Evolutionary conservation across 495 filamentous ascomycete genomes (phyloP).

Genomic region (Penicillium alfredii): DNA sequence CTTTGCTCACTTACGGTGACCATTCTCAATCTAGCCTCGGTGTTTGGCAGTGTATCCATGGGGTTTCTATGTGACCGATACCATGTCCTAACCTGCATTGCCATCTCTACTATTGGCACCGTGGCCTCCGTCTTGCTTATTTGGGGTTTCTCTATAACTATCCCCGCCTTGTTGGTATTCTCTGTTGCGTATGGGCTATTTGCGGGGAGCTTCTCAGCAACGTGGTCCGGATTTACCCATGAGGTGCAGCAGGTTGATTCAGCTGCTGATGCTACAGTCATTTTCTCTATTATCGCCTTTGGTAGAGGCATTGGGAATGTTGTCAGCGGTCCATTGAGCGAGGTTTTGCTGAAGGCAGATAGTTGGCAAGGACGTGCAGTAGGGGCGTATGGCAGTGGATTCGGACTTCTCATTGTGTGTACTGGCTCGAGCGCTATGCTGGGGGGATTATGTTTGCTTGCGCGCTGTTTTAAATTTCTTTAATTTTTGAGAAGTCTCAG

Average conservation of each 20-base stretch:
- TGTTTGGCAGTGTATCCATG: conserved; percentile 53
- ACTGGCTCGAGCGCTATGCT: conserved; percentile 31
- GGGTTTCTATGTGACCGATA: conserved; percentile 51
- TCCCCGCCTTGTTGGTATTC: conserved; percentile 52
- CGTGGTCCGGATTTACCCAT: conserved; percentile 54
- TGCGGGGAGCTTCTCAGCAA: conserved; percentile 51
- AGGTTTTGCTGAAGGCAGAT: conserved; percentile 39
- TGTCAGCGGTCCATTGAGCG: conserved; percentile 52
- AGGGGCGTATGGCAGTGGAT: conserved; percentile 35
- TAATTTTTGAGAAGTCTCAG: no score
- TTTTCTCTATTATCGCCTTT: conserved; percentile 50
- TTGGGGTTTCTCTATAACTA: conserved; percentile 53
- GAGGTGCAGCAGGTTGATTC: conserved; percentile 37
- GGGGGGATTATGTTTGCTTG: conserved; percentile 27
- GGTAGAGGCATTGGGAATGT: conserved; percentile 58
- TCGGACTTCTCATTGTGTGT: conserved; percentile 37
- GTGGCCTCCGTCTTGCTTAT: conserved; percentile 51
- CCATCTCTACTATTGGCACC: conserved; percentile 49
- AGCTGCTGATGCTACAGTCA: conserved; percentile 42
- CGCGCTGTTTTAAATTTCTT: conserved; percentile 28
- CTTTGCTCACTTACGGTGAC: conserved; percentile 39
- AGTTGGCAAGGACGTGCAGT: conserved; percentile 14
- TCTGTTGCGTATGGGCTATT: conserved; percentile 58
- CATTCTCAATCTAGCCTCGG: conserved; percentile 46
- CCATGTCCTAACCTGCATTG: conserved; percentile 49